phyloP scores from a whole-genome alignment of 176 grass and related monocot species.

The Raddia distichophylla region DNA sequence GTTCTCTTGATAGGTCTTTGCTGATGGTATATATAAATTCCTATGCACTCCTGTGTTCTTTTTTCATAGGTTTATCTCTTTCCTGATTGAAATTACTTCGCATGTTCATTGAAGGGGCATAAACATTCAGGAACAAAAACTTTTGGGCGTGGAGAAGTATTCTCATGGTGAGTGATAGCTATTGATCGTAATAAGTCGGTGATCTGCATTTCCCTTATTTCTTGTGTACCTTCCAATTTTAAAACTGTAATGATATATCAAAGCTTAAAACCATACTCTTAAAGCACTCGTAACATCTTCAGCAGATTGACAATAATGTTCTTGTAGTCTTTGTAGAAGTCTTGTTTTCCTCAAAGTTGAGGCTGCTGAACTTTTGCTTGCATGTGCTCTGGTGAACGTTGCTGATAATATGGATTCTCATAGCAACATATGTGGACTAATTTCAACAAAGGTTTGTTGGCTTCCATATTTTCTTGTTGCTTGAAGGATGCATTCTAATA shows the following conservation, averaged over 20 bases:
- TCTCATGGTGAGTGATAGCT: constrained; percentile 55
- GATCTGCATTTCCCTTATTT: constrained; percentile 11
- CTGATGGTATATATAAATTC: constrained; percentile 48
- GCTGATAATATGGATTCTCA: constrained; percentile 60
- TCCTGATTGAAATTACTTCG: constrained; percentile 13
- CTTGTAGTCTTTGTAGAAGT: constrained; percentile 81
- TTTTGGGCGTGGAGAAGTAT: constrained; percentile 60
- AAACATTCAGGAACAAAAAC: constrained; percentile 65
- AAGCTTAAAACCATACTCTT: constrained; percentile 32
- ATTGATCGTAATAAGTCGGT: not conserved
- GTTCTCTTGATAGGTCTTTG: constrained; percentile 74
- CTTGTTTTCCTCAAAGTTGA: constrained; percentile 81
- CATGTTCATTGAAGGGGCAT: constrained; percentile 90
- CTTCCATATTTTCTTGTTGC: constrained; percentile 26
- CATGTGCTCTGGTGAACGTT: constrained; percentile 74
- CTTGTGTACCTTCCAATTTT: not conserved
- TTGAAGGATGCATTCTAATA: constrained; percentile 15
- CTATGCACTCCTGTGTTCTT: not conserved
- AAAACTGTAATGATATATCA: constrained; percentile 3
- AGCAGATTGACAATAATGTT: constrained; percentile 32
- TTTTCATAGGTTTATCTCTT: constrained; percentile 25
- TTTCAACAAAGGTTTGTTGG: constrained; percentile 70
- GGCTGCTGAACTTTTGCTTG: constrained; percentile 79
- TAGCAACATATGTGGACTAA: constrained; percentile 58
- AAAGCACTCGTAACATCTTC: constrained; percentile 27